These are phyloP conservation scores for Sherardia arvensis DNA, from an alignment of 257 asterid genomes.

Conservation along the genomic window DNA sequence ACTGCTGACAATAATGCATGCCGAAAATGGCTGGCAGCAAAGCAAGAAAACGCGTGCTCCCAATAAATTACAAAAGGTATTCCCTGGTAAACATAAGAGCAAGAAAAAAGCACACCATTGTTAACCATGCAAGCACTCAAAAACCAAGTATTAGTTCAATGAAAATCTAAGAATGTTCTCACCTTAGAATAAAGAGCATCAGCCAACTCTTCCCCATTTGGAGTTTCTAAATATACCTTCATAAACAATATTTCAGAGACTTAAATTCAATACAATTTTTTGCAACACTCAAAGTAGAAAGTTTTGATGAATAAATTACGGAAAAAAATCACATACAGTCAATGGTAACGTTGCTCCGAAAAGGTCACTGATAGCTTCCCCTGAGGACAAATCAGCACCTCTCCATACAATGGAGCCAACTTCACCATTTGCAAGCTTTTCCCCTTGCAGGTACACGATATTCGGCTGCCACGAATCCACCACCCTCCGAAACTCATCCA, in stretches of 20 bases:
- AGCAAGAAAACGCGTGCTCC: slow-evolving; percentile 57
- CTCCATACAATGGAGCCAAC: slow-evolving; percentile 56
- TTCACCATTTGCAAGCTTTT: slow-evolving; percentile 47
- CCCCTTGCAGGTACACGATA: slow-evolving; percentile 76
- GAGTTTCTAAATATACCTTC: slow-evolving; percentile 91
- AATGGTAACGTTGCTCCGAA: slow-evolving; percentile 54
- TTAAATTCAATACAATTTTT: neutral
- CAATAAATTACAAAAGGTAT: slow-evolving; percentile 76
- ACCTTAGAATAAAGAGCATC: slow-evolving; percentile 87
- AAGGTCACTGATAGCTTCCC: slow-evolving; percentile 54
- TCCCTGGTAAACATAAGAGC: slow-evolving; percentile 49
- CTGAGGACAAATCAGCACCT: slow-evolving; percentile 51
- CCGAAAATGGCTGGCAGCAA: slow-evolving; percentile 75
- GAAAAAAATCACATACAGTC: slow-evolving; percentile 40
- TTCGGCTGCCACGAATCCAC: slow-evolving; percentile 74
- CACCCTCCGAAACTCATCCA: slow-evolving; percentile 56
- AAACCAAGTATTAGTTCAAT: slow-evolving; percentile 9
- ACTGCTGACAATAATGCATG: slow-evolving; percentile 70
- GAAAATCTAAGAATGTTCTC: slow-evolving; percentile 3
- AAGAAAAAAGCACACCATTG: slow-evolving; percentile 14
- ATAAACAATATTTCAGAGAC: slow-evolving; percentile 16
- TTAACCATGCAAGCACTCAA: neutral
- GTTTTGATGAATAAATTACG: neutral
- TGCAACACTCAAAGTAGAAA: neutral
- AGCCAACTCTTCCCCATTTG: slow-evolving; percentile 71